Evolutionary conservation across 495 filamentous ascomycete genomes (phyloP).

Genomic region (Xylaria intraflava): DNA sequence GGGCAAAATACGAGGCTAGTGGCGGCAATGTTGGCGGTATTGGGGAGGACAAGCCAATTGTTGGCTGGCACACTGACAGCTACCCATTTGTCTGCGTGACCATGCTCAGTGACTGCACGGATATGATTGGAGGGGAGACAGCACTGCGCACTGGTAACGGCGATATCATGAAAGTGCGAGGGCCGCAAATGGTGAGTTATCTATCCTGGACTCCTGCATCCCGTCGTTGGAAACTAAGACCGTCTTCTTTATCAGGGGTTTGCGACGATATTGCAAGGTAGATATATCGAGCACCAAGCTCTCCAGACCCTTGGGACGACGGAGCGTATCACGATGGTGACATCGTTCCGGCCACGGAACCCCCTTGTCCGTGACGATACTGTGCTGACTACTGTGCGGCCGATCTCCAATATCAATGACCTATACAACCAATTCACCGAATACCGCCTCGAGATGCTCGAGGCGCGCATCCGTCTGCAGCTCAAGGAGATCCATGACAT

Average conservation of each 20-base stretch:
- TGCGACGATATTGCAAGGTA: slow-evolving; percentile 62
- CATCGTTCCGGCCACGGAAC: slow-evolving; percentile 59
- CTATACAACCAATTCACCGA: slow-evolving; percentile 65
- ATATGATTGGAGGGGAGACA: slow-evolving; percentile 69
- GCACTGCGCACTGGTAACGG: slow-evolving; percentile 55
- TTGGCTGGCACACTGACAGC: slow-evolving; percentile 68
- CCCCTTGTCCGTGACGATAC: slow-evolving; percentile 58
- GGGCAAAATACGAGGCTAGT: slow-evolving; percentile 40
- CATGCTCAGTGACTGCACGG: slow-evolving; percentile 65
- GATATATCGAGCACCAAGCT: slow-evolving; percentile 67
- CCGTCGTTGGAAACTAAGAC: neutral
- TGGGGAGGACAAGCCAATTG: slow-evolving; percentile 55
- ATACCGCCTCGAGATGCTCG: slow-evolving; percentile 65
- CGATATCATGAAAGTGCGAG: slow-evolving; percentile 60
- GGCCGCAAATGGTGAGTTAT: slow-evolving; percentile 54
- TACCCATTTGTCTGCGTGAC: slow-evolving; percentile 73
- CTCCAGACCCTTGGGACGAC: slow-evolving; percentile 55
- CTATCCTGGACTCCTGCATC: neutral
- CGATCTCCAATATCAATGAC: slow-evolving; percentile 58
- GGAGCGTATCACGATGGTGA: slow-evolving; percentile 68
- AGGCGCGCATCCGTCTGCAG: slow-evolving; percentile 49
- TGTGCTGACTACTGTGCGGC: slow-evolving; percentile 58
- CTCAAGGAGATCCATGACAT: slow-evolving; percentile 39
- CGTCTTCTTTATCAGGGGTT: slow-evolving; percentile 50
- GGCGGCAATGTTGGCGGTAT: slow-evolving; percentile 22